These are phyloP conservation scores for Polytolypa hystricis DNA, from an alignment of 2,329 filamentous ascomycete genomes.

Conservation along the genomic window DNA sequence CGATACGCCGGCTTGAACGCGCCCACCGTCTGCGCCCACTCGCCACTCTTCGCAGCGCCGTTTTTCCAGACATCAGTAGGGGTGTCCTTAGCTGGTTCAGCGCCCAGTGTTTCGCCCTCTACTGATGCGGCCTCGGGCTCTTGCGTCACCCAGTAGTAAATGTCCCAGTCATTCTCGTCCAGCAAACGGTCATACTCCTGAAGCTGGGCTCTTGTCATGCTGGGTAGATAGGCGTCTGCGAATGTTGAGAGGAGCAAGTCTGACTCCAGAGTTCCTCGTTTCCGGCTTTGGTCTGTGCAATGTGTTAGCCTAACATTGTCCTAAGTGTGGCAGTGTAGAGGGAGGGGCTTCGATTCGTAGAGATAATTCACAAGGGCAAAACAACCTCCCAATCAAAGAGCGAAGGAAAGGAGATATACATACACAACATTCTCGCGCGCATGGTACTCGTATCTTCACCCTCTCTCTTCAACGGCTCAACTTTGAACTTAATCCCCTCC, in stretches of 20 bases:
- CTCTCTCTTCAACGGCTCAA: constrained; percentile 75
- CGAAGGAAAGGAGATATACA: constrained; percentile 15
- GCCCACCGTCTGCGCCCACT: constrained; percentile 95
- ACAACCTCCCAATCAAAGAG: neutral
- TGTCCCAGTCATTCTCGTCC: constrained; percentile 99
- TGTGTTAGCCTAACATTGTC: neutral
- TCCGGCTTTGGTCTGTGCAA: constrained; percentile 80
- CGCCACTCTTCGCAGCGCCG: constrained; percentile 50
- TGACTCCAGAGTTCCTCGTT: constrained; percentile 88
- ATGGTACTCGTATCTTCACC: constrained; percentile 80
- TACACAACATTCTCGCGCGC: constrained; percentile 69
- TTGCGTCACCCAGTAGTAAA: constrained; percentile 99
- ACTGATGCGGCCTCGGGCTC: constrained; percentile 47
- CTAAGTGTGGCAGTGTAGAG: neutral
- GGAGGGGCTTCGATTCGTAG: neutral
- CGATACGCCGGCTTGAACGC: constrained; percentile 90
- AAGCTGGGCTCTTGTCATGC: constrained; percentile 64
- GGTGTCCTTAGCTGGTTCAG: constrained; percentile 23
- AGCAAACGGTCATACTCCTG: constrained; percentile 82
- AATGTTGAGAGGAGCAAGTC: constrained; percentile 96
- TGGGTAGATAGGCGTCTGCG: constrained; percentile 63
- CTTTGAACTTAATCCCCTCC: constrained; percentile 71
- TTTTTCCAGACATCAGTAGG: constrained; percentile 40
- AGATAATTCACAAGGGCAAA: neutral
- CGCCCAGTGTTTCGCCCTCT: constrained; percentile 42